Evolutionary conservation across 2,329 filamentous ascomycete species (phyloP).

Genomic region (Epichloe bromicola): DNA sequence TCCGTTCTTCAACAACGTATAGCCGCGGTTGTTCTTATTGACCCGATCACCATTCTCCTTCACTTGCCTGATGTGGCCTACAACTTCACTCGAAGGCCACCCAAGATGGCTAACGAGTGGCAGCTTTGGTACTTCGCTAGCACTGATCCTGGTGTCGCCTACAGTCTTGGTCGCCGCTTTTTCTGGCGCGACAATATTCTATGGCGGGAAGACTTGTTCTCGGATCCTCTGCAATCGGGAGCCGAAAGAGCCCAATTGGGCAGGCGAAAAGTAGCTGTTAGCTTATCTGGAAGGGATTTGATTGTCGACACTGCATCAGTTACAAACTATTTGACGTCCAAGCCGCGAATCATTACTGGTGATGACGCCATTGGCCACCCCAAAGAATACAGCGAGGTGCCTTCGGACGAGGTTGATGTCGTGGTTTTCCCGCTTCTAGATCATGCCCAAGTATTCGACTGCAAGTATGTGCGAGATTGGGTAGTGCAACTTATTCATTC

Average conservation of each 20-base stretch:
- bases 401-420: slow-evolving; percentile 31
- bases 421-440: slow-evolving; percentile 48
- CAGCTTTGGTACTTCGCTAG: slow-evolving; percentile 59
- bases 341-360: slow-evolving; percentile 7
- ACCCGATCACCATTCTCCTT: slow-evolving; percentile 54
- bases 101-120: slow-evolving; percentile 50
- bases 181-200: slow-evolving; percentile 60
- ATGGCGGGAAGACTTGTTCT: slow-evolving; percentile 52
- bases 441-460: slow-evolving; percentile 50
- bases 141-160: slow-evolving; percentile 52
- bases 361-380: slow-evolving; percentile 8
- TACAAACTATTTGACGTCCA: slow-evolving; percentile 35
- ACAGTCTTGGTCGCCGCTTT: slow-evolving; percentile 52
- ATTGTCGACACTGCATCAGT: slow-evolving; percentile 51
- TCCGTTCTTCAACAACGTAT: slow-evolving; percentile 36
- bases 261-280: slow-evolving; percentile 37
- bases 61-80: slow-evolving; percentile 59
- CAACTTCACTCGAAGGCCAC: slow-evolving; percentile 49
- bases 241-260: not conserved
- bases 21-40: slow-evolving; percentile 32
- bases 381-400: slow-evolving; percentile 5
- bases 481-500: slow-evolving; percentile 18
- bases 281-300: slow-evolving; percentile 45
- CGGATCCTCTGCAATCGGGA: not conserved
- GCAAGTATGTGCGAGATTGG: slow-evolving; percentile 13